phyloP scores from a whole-genome alignment of 106 monocot genomes.

The Allium fistulosum region DNA sequence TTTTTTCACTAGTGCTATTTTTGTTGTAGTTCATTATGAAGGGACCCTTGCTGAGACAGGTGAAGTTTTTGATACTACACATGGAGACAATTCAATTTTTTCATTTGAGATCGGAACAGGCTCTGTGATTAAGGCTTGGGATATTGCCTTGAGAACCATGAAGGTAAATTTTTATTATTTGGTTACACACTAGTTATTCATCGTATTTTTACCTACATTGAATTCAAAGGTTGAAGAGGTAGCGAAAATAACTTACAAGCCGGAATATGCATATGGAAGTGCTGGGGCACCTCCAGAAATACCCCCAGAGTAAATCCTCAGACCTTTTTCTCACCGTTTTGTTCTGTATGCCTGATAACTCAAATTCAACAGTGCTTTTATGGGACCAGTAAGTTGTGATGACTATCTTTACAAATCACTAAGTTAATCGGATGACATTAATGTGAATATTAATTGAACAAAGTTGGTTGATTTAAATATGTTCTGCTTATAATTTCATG shows the following conservation, averaged over 20 bases:
- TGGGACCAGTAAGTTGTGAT: too few relatives aligned
- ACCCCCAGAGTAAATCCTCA: too few relatives aligned
- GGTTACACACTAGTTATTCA: neutral
- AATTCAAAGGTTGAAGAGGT: conserved; percentile 75
- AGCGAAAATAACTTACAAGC: conserved; percentile 85
- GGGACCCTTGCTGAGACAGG: conserved; percentile 83
- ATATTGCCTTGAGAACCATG: conserved; percentile 91
- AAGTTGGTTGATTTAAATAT: too few relatives aligned
- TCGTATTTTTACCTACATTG: neutral
- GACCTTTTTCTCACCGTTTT: too few relatives aligned
- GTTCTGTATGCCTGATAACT: too few relatives aligned
- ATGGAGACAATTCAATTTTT: conserved; percentile 85
- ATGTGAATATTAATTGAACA: too few relatives aligned
- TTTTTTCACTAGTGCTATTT: neutral
- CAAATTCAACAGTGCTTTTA: too few relatives aligned
- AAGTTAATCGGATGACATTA: too few relatives aligned
- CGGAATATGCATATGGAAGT: too few relatives aligned
- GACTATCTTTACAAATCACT: too few relatives aligned
- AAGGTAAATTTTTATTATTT: conserved; percentile 35
- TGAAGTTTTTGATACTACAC: conserved; percentile 91
- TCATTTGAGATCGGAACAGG: conserved; percentile 84
- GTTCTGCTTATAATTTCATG: too few relatives aligned
- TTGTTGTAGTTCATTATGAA: conserved; percentile 82
- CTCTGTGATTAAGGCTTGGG: conserved; percentile 89
- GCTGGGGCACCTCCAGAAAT: too few relatives aligned